These are phyloP conservation scores for Larix kaempferi DNA, from an alignment of 75 land plant species.

Conservation along the genomic window DNA sequence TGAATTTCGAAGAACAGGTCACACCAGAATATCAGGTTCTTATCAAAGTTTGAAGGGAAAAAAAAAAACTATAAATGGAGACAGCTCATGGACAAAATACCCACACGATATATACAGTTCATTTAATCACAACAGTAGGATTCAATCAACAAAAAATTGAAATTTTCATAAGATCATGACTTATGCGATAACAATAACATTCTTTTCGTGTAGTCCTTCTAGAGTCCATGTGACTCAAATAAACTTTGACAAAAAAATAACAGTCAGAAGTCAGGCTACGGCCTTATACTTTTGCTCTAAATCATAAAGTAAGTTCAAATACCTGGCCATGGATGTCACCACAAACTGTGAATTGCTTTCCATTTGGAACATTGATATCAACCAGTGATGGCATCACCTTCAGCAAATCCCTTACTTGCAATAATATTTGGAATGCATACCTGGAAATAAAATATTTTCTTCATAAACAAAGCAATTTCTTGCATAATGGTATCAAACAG, in stretches of 20 bases:
- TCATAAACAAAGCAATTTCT: neutral
- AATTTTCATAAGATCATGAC: too few species aligned
- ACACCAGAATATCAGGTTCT: too few species aligned
- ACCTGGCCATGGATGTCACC: slow-evolving; percentile 99
- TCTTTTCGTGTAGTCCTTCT: neutral
- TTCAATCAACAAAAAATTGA: too few species aligned
- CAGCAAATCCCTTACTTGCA: slow-evolving; percentile 68
- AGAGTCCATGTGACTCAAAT: neutral
- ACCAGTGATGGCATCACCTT: slow-evolving; percentile 78
- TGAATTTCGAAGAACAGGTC: too few species aligned
- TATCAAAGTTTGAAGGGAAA: too few species aligned
- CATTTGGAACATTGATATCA: slow-evolving; percentile 75
- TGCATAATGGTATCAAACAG: neutral
- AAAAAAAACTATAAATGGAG: too few species aligned
- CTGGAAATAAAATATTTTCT: slow-evolving; percentile 24
- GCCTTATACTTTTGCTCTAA: neutral
- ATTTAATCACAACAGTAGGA: too few species aligned
- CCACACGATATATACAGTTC: too few species aligned
- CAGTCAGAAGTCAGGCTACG: neutral
- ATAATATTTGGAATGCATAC: slow-evolving; percentile 89
- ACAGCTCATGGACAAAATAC: too few species aligned
- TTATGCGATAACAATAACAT: too few species aligned
- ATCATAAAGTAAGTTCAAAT: neutral
- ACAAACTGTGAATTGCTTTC: slow-evolving; percentile 91
- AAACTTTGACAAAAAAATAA: neutral